A percentile compares a stretch with the other conserved stretches of the same genome.
phyloP scores from a whole-genome alignment of 768 basidiomycete genomes.

The Strobilomyces dryophilus region DNA sequence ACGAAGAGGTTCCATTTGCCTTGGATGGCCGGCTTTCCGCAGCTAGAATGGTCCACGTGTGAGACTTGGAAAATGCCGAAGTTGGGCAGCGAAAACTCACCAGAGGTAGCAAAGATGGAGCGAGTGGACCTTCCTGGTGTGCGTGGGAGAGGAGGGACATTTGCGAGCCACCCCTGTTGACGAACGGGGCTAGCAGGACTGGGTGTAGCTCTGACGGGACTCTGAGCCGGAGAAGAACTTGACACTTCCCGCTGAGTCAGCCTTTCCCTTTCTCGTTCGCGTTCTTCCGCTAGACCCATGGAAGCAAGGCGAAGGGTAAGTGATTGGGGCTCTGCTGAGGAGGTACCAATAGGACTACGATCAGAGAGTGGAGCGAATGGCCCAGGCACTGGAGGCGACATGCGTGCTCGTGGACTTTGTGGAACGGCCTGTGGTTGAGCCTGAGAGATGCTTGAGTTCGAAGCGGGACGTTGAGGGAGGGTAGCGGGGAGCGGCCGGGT shows the following conservation, averaged over 20 bases:
- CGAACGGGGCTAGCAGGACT: conserved; percentile 13
- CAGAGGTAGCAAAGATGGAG: conserved; percentile 11
- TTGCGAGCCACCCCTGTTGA: conserved; percentile 20
- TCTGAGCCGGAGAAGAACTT: conserved; percentile 6
- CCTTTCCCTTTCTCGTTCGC: conserved; percentile 12
- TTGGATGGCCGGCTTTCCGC: conserved; percentile 5
- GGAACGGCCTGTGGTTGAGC: conserved; percentile 1
- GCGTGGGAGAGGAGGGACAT: conserved; percentile 29
- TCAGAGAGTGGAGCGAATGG: conserved; percentile 7
- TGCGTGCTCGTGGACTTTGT: conserved; percentile 5
- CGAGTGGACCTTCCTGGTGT: conserved; percentile 15
- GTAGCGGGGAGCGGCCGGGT: conserved; percentile 12
- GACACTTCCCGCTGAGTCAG: conserved; percentile 8
- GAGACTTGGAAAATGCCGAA: conserved; percentile 1
- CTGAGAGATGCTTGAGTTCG: neutral
- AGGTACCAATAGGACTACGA: conserved; percentile 4
- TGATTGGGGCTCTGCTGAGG: conserved; percentile 19
- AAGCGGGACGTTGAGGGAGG: conserved; percentile 21
- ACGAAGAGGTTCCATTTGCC: conserved; percentile 10
- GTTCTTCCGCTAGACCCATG: conserved; percentile 22
- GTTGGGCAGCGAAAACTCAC: conserved; percentile 11
- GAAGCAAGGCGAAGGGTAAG: conserved; percentile 34
- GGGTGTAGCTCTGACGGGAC: conserved; percentile 6
- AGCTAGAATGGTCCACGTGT: neutral
- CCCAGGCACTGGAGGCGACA: conserved; percentile 7